A percentile compares a stretch with the other conserved stretches of the same genome.
These are phyloP conservation scores for Gracilariopsis chorda DNA, from an alignment of 23 red algal species.

Conservation along the genomic window DNA sequence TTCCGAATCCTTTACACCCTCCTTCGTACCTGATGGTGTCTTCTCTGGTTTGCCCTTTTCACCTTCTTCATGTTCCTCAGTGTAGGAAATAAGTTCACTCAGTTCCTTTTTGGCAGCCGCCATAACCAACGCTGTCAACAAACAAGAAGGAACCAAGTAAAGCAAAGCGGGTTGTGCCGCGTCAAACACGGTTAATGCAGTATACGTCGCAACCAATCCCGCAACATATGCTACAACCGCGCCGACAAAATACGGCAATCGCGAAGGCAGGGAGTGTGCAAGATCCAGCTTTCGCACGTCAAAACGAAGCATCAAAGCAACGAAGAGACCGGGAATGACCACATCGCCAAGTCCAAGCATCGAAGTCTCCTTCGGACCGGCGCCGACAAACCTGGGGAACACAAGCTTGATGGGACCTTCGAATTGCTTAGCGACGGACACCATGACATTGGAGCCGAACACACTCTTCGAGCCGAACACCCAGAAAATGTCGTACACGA, in stretches of 20 bases:
- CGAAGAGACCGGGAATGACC: conserved; percentile 94
- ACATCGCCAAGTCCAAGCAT: conserved; percentile 96
- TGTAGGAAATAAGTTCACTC: conserved; percentile 51
- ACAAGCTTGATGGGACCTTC: conserved; percentile 94
- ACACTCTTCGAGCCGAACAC: conserved; percentile 90
- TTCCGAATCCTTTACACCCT: neutral
- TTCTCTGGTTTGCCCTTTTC: neutral
- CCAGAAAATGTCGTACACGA: conserved; percentile 98
- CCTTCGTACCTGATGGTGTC: neutral
- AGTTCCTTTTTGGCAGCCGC: conserved; percentile 53
- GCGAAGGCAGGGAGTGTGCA: neutral
- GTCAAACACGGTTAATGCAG: conserved; percentile 64
- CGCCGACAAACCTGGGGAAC: conserved; percentile 50
- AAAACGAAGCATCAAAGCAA: conserved; percentile 88
- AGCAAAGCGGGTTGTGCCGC: conserved; percentile 90
- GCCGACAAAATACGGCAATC: conserved; percentile 60
- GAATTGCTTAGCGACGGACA: conserved; percentile 85
- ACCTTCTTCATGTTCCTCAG: conserved; percentile 68
- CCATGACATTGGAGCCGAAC: conserved; percentile 96
- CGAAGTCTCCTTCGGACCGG: conserved; percentile 56
- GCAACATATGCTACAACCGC: conserved; percentile 61
- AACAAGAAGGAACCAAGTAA: conserved; percentile 78
- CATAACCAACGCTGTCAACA: conserved; percentile 56
- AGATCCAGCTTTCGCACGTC: conserved; percentile 54
- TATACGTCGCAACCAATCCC: conserved; percentile 65